A percentile compares a stretch with the other conserved stretches of the same genome.
phyloP scores from a whole-genome alignment of 345 rosid genomes.

The Pelargonium nanum region DNA sequence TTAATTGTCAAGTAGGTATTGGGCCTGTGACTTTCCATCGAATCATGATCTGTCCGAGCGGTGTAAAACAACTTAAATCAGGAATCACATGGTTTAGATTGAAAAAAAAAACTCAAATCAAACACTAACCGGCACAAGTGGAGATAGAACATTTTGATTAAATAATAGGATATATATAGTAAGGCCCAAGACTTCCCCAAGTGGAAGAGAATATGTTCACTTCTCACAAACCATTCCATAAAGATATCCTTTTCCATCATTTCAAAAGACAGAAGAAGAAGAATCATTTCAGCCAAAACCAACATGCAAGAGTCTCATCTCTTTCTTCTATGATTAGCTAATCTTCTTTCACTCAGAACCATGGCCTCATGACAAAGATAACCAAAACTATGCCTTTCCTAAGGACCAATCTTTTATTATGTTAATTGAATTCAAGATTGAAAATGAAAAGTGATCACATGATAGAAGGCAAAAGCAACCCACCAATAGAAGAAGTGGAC shows the following conservation, averaged over 20 bases:
- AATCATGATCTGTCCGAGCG: too few relatives aligned
- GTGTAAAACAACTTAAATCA: neutral
- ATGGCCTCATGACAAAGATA: neutral
- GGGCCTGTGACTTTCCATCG: too few relatives aligned
- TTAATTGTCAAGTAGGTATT: too few relatives aligned
- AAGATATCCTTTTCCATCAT: constrained; percentile 2
- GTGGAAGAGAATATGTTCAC: neutral
- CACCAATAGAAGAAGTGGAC: constrained; percentile 30
- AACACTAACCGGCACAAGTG: too few relatives aligned
- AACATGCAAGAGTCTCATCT: neutral
- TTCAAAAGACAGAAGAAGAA: neutral
- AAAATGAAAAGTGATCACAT: constrained; percentile 9
- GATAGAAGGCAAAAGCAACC: constrained; percentile 24
- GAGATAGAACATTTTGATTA: neutral
- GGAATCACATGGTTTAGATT: neutral
- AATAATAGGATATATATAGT: too few relatives aligned
- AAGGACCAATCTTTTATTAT: neutral
- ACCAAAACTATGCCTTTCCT: constrained; percentile 24
- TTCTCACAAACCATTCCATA: neutral
- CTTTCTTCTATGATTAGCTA: constrained; percentile 4
- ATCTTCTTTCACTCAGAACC: constrained; percentile 1
- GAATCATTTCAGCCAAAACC: neutral
- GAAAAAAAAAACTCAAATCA: neutral
- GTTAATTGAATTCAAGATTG: neutral
- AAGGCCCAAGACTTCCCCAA: neutral